Conservation (phyloP, 2,329 filamentous ascomycete species). For the Phialophora verrucosa region DNA sequence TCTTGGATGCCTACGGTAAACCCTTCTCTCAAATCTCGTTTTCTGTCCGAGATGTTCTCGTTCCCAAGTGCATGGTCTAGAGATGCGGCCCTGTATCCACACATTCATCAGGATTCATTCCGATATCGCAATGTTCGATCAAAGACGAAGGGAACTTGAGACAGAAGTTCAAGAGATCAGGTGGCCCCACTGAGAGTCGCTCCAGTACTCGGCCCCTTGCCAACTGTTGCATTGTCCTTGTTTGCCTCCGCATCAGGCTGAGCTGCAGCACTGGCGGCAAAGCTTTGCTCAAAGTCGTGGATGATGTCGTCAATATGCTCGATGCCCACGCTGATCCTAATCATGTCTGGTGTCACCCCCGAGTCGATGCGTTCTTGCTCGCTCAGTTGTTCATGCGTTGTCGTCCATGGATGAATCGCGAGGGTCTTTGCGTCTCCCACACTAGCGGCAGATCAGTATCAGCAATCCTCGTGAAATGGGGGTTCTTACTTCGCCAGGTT, state of each 20-base stretch:
- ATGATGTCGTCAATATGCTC: conserved; percentile 96
- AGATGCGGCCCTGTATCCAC: conserved; percentile 32
- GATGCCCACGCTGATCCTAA: conserved; percentile 87
- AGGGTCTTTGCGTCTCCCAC: conserved; percentile 92
- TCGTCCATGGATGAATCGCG: conserved; percentile 87
- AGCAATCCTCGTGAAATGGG: conserved; percentile 53
- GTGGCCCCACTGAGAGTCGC: conserved; percentile 40
- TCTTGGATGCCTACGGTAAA: not conserved
- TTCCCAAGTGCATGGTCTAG: conserved; percentile 13
- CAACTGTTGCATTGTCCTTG: conserved; percentile 32
- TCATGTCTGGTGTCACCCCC: conserved; percentile 81
- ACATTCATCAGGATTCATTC: conserved; percentile 27
- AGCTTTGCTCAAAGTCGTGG: conserved; percentile 85
- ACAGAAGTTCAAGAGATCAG: conserved; percentile 25
- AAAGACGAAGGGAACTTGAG: conserved; percentile 11
- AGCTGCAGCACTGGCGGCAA: conserved; percentile 58
- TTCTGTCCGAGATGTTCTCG: not conserved
- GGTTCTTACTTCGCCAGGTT: conserved; percentile 79
- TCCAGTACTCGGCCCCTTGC: conserved; percentile 30
- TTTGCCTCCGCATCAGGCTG: conserved; percentile 30
- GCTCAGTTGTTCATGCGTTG: conserved; percentile 84
- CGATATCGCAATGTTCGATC: conserved; percentile 15
- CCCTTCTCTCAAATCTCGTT: not conserved
- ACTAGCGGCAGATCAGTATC: conserved; percentile 38
- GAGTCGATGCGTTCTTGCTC: conserved; percentile 77